phyloP scores from a whole-genome alignment of 164 flowering plant species.

The Magnolia sinica region DNA sequence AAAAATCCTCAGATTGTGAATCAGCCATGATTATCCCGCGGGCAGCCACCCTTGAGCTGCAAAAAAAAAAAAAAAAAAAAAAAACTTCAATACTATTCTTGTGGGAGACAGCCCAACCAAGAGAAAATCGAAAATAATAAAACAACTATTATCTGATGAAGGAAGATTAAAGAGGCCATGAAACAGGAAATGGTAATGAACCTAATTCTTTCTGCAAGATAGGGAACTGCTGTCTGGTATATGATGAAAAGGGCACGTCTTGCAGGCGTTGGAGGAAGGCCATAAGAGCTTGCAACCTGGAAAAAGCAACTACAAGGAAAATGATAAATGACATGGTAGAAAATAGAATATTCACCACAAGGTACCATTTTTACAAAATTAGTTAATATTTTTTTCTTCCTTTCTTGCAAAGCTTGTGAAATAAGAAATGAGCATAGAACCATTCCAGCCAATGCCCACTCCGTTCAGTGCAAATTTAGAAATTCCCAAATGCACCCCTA shows the following conservation, averaged over 20 bases:
- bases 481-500: background rate
- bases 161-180: background rate
- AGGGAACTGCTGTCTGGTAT: constrained; percentile 89
- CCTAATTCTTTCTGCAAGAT: constrained; percentile 97
- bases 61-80: constrained; percentile 1
- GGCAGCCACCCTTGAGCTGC: constrained; percentile 85
- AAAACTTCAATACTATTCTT: background rate
- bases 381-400: background rate
- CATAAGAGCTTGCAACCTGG: constrained; percentile 77
- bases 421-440: too few relatives aligned
- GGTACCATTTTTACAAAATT: background rate
- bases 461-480: background rate
- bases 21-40: constrained; percentile 72
- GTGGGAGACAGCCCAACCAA: background rate
- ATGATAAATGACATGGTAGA: background rate
- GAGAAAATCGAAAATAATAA: background rate
- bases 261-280: constrained; percentile 92
- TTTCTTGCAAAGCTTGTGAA: too few relatives aligned
- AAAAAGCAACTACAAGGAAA: constrained; percentile 11
- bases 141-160: background rate
- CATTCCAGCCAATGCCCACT: too few relatives aligned
- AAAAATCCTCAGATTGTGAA: constrained; percentile 48
- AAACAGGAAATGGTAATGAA: constrained; percentile 10
- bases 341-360: background rate
- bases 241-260: constrained; percentile 88